These are phyloP conservation scores for Neofusicoccum kwambonambiense DNA, from an alignment of 2,329 filamentous ascomycete species.

Conservation along the genomic window DNA sequence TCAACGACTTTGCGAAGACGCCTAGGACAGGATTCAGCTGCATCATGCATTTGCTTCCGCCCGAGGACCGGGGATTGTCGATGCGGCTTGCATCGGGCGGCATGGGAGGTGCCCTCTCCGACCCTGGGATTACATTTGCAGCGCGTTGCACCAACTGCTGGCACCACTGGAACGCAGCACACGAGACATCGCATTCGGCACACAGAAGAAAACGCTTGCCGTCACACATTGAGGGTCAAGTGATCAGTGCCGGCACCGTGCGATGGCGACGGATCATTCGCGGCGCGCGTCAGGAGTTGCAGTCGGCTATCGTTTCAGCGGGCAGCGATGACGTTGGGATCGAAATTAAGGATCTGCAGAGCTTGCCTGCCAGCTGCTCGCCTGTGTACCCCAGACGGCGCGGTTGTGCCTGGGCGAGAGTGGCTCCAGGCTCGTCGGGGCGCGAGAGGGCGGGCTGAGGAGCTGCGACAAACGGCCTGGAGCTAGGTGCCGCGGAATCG, in stretches of 20 bases:
- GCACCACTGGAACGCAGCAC: constrained; percentile 12
- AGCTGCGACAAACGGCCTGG: constrained; percentile 13
- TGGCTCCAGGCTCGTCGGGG: background rate
- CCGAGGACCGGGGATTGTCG: constrained; percentile 15
- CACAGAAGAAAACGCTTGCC: constrained; percentile 16
- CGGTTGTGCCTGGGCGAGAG: constrained; percentile 7
- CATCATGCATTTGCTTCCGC: constrained; percentile 11
- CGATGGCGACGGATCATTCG: constrained; percentile 18
- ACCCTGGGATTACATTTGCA: background rate
- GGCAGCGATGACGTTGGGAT: constrained; percentile 14
- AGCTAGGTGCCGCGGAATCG: constrained; percentile 15
- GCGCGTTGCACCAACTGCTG: constrained; percentile 9
- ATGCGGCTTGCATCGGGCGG: constrained; percentile 11
- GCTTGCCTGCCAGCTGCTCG: constrained; percentile 9
- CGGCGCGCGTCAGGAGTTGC: constrained; percentile 14
- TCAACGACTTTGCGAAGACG: constrained; percentile 2
- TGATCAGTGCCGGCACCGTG: constrained; percentile 16
- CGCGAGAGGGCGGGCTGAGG: background rate
- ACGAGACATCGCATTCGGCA: constrained; percentile 18
- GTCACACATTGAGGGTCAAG: constrained; percentile 18
- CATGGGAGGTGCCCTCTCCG: background rate
- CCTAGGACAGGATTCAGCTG: constrained; percentile 1
- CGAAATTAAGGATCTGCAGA: constrained; percentile 13
- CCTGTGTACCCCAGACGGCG: constrained; percentile 12
- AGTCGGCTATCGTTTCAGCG: constrained; percentile 18